Evolutionary conservation across 1,139 yeast genomes (phyloP).

Genomic region (Zhuliangozyma parablackwelliae): DNA sequence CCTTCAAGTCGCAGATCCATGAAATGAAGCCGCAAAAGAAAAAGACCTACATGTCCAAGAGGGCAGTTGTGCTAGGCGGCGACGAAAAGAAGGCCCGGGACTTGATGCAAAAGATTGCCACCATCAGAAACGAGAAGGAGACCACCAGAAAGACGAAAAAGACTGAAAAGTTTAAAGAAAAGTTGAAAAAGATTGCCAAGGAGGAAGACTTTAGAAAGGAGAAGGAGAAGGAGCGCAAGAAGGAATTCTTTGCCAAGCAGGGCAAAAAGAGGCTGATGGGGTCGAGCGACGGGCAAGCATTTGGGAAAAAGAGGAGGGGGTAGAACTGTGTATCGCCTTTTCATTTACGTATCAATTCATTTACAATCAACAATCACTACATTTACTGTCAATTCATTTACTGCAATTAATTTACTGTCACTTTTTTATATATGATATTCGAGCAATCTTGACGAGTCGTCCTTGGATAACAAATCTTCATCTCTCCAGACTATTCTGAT

Average conservation of each 20-base stretch:
- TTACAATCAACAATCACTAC: background rate
- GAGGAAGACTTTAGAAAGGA: constrained; percentile 66
- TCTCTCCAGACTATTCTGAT: constrained; percentile 64
- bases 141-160: constrained; percentile 73
- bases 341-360: background rate
- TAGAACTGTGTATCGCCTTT: constrained; percentile 5
- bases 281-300: constrained; percentile 36
- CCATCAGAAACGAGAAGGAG: constrained; percentile 82
- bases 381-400: background rate
- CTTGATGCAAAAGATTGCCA: constrained; percentile 79
- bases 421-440: constrained; percentile 33
- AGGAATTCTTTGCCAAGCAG: constrained; percentile 73
- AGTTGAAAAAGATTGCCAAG: constrained; percentile 70
- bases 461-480: constrained; percentile 30
- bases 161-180: constrained; percentile 69
- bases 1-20: constrained; percentile 86
- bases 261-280: constrained; percentile 61
- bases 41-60: constrained; percentile 77
- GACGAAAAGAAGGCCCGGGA: constrained; percentile 93
- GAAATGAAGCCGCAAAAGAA: constrained; percentile 86
- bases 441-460: constrained; percentile 27
- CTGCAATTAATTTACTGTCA: background rate
- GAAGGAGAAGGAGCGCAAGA: constrained; percentile 79
- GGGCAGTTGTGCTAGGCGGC: constrained; percentile 90
- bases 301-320: constrained; percentile 25